Evolutionary conservation across 345 rosid genomes (phyloP), one percentile per base, ranked within the genome.

Genomic region (Salix arbutifolia): DNA sequence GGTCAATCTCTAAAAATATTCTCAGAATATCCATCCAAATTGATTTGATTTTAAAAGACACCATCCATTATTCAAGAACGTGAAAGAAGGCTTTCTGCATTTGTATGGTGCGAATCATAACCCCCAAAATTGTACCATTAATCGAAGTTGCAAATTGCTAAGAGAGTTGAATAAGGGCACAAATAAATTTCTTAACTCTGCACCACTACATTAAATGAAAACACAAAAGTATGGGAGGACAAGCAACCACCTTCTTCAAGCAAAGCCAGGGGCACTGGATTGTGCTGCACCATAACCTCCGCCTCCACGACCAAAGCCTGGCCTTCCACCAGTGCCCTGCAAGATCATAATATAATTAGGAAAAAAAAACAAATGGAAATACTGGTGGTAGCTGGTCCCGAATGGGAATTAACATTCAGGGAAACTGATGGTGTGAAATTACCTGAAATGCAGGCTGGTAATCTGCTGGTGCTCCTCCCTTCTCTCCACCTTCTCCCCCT

Each of bases 241-340:
- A 21, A 7, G 13, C 38, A 6, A 25, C 18, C 18, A 0, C 4
- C 80, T 80, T 91, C 80, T 80, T 91, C 84, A 91, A 82, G 90
- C 66, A 16, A 88, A 77, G 13, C 83, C 88, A 46, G 91, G 56
- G 11, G 81, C 84, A 67, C 89, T 85, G 56, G 89, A 78, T 67
- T 89, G 89, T 18, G 88, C 86, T 70, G 86, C 88, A 9, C 87
- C 69, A 62, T 78, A 85, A 52, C 91, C 88, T 28, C 96, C 91
- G 77, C 90, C 90, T 33, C 97, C 96, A n/a, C 96, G 91, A 56
- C 97, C 97, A 83, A 91, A 91, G 17, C 87, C 89, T 28, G 91
- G 87, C 76, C 94, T 89, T 64, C 86, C 89, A 74, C 92, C 90
- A 73, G 94, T 37, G 19, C 88, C 89, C 93, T 89, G 81, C 65